Evolutionary conservation across 1,139 yeast genomes (phyloP).

Genomic region (Yamadazyma pseudoaaseri): DNA sequence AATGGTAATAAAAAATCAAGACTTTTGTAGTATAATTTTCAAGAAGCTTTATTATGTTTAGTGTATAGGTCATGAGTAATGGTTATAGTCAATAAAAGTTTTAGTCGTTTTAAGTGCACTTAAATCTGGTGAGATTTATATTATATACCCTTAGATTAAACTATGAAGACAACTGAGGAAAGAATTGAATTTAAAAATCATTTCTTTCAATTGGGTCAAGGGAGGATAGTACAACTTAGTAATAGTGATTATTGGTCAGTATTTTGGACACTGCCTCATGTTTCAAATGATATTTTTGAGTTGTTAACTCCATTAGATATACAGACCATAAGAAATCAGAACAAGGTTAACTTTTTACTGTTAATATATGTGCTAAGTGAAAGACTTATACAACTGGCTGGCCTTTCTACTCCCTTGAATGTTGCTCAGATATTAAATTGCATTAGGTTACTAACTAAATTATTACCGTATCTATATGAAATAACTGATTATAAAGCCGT

Average conservation of each 20-base stretch:
- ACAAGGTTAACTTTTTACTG: conserved; percentile 53
- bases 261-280: conserved; percentile 30
- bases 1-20: conserved; percentile 11
- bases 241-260: conserved; percentile 54
- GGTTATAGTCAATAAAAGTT: not conserved
- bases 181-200: conserved; percentile 59
- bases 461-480: conserved; percentile 71
- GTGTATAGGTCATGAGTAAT: not conserved
- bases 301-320: conserved; percentile 58
- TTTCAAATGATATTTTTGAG: conserved; percentile 53
- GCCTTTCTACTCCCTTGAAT: conserved; percentile 3
- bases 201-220: conserved; percentile 62
- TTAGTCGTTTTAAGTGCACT: not conserved
- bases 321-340: conserved; percentile 56
- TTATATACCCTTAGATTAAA: too few species aligned
- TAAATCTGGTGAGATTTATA: not conserved
- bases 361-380: conserved; percentile 45
- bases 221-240: conserved; percentile 40
- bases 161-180: conserved; percentile 77
- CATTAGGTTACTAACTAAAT: conserved; percentile 60
- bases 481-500: conserved; percentile 32
- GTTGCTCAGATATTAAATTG: conserved; percentile 47
- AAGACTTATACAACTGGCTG: conserved; percentile 25
- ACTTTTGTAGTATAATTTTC: conserved; percentile 1
- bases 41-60: not conserved